phyloP scores from a whole-genome alignment of 2,329 filamentous ascomycete genomes.

The Hymenoscyphus repandus region DNA sequence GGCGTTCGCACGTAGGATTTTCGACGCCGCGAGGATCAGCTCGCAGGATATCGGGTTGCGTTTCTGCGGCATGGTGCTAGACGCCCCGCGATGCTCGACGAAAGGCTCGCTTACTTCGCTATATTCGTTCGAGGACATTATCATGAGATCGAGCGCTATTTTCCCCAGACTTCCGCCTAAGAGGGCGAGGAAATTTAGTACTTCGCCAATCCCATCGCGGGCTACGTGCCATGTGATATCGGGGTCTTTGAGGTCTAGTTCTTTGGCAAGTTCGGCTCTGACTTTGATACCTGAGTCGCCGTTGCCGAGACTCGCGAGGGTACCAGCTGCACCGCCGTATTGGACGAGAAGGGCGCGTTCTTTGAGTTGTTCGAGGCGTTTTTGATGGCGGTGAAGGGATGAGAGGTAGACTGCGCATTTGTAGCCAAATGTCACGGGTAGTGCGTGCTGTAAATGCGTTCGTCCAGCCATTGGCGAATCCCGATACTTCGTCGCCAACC shows the following conservation, averaged over 20 bases:
- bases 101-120: constrained; percentile 51
- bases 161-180: constrained; percentile 50
- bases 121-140: constrained; percentile 53
- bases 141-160: constrained; percentile 49
- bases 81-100: constrained; percentile 48
- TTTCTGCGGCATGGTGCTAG: constrained; percentile 54
- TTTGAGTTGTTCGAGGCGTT: constrained; percentile 43
- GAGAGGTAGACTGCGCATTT: constrained; percentile 52
- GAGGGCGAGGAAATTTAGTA: constrained; percentile 47
- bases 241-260: constrained; percentile 43
- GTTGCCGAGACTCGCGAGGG: constrained; percentile 46
- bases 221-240: constrained; percentile 54
- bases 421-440: constrained; percentile 53
- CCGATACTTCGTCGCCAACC: constrained; percentile 40
- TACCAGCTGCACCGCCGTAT: constrained; percentile 52
- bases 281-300: constrained; percentile 44
- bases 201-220: constrained; percentile 48
- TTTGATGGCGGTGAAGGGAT: constrained; percentile 41
- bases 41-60: constrained; percentile 54
- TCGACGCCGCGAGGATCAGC: constrained; percentile 49
- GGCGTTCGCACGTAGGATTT: constrained; percentile 47
- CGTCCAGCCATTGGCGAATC: constrained; percentile 52
- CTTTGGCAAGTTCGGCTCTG: constrained; percentile 42
- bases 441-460: constrained; percentile 52
- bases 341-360: constrained; percentile 45